Conservation (phyloP, 306 rosid genomes). For the Cicer judaicum region DNA sequence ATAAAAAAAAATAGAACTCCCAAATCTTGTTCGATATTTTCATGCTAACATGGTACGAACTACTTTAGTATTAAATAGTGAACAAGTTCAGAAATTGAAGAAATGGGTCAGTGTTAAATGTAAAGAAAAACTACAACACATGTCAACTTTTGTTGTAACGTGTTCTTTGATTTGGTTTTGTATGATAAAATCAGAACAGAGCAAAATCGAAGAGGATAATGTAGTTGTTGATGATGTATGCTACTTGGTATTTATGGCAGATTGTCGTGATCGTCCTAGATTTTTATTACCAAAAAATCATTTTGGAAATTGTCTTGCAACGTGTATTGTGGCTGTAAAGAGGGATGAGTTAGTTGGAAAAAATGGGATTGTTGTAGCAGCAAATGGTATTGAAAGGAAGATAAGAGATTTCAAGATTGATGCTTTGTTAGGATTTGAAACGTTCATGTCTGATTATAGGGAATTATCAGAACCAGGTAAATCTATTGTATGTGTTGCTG, state of each 20-base stretch:
- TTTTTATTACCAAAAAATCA: slow-evolving; percentile 23
- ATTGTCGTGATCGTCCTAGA: slow-evolving; percentile 46
- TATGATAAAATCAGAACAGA: slow-evolving; percentile 18
- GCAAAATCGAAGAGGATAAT: not conserved
- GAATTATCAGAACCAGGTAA: not conserved
- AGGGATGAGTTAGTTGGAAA: slow-evolving; percentile 43
- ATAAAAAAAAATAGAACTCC: not conserved
- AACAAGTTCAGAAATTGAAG: slow-evolving; percentile 37
- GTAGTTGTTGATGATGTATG: slow-evolving; percentile 12
- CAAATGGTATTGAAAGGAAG: slow-evolving; percentile 39
- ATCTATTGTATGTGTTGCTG: not conserved
- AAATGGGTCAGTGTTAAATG: not conserved
- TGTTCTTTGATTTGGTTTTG: slow-evolving; percentile 47
- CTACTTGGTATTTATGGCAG: slow-evolving; percentile 44
- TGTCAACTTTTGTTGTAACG: slow-evolving; percentile 47
- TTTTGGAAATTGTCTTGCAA: slow-evolving; percentile 52
- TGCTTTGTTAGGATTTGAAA: slow-evolving; percentile 42
- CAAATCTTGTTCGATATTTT: not conserved
- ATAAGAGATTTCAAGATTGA: slow-evolving; percentile 34
- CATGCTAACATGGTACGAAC: slow-evolving; percentile 16
- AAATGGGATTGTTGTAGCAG: slow-evolving; percentile 42
- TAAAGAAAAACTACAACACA: not conserved
- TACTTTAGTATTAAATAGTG: slow-evolving; percentile 2
- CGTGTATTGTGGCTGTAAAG: slow-evolving; percentile 9
- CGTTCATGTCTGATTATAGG: slow-evolving; percentile 16